A percentile compares a stretch with the other conserved stretches of the same genome.
Evolutionary conservation across 2,329 filamentous ascomycete genomes (phyloP).

Genomic region (Monosporascus ibericus): DNA sequence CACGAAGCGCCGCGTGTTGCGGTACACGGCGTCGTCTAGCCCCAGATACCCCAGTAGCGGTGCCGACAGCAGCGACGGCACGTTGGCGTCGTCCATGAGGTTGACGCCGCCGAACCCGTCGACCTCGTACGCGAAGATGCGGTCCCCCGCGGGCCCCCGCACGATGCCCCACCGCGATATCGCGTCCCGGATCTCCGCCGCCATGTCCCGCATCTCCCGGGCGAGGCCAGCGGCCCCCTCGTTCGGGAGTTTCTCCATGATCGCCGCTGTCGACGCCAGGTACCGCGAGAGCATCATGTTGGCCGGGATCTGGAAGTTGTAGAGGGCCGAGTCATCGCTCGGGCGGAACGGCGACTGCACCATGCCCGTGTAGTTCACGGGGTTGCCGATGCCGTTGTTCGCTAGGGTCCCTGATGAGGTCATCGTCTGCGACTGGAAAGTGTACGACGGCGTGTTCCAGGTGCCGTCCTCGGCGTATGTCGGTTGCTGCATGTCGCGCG

Average conservation of each 20-base stretch:
- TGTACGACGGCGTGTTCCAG: conserved; percentile 46
- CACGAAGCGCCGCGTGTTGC: conserved; percentile 74
- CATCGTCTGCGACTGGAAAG: conserved; percentile 68
- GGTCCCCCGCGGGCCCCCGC: conserved; percentile 16
- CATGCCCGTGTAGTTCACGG: conserved; percentile 72
- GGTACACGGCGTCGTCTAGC: conserved; percentile 59
- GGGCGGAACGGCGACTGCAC: conserved; percentile 85
- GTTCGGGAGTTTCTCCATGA: conserved; percentile 38
- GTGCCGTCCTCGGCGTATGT: conserved; percentile 40
- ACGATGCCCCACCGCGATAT: conserved; percentile 69
- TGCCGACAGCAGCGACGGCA: conserved; percentile 59
- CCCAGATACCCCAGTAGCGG: conserved; percentile 58
- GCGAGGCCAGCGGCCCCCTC: conserved; percentile 34
- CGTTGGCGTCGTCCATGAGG: conserved; percentile 68
- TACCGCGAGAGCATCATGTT: conserved; percentile 78
- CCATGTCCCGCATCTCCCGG: conserved; percentile 49
- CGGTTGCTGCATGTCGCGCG: conserved; percentile 64
- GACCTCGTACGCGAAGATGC: conserved; percentile 73
- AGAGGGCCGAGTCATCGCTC: conserved; percentile 79
- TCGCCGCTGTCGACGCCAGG: conserved; percentile 42
- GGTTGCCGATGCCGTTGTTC: conserved; percentile 73
- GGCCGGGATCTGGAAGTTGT: conserved; percentile 81
- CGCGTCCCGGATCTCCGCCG: conserved; percentile 58
- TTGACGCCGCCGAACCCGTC: conserved; percentile 64
- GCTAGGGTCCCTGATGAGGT: conserved; percentile 74